These are phyloP conservation scores for Pseudogymnoascus sp. DNA, from an alignment of 2,329 filamentous ascomycete species.

Conservation along the genomic window DNA sequence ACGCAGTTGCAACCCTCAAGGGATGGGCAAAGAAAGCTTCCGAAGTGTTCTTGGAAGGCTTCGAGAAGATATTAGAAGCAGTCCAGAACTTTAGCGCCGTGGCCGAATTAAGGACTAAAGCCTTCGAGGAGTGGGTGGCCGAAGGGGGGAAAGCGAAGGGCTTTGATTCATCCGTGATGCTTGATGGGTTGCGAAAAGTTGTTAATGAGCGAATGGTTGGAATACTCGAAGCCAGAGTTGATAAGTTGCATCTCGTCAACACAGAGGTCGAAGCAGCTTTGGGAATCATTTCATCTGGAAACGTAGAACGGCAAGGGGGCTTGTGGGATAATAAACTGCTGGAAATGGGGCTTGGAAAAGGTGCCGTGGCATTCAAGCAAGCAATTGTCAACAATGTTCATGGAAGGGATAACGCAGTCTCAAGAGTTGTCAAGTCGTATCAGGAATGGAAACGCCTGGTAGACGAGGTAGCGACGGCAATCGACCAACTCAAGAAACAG, in stretches of 20 bases:
- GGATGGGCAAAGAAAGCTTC: conserved; percentile 56
- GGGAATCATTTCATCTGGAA: conserved; percentile 47
- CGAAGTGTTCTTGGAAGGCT: conserved; percentile 50
- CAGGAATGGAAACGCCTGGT: conserved; percentile 65
- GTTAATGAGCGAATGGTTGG: conserved; percentile 60
- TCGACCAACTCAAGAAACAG: conserved; percentile 56
- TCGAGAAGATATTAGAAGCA: conserved; percentile 49
- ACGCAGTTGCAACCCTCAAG: conserved; percentile 51
- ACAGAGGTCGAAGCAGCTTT: conserved; percentile 55
- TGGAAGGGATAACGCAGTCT: conserved; percentile 61
- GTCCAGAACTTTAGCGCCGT: conserved; percentile 60
- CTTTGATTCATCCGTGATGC: conserved; percentile 58
- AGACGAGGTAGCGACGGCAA: conserved; percentile 53
- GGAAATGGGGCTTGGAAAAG: conserved; percentile 55
- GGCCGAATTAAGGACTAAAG: conserved; percentile 57
- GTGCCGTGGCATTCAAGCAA: conserved; percentile 59
- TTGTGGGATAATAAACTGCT: conserved; percentile 62
- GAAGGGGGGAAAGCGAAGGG: conserved; percentile 56
- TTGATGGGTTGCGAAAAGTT: conserved; percentile 57
- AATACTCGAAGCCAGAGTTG: conserved; percentile 54
- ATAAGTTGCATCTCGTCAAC: conserved; percentile 56
- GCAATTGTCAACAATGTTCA: conserved; percentile 60
- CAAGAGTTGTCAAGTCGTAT: conserved; percentile 54
- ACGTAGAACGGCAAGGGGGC: conserved; percentile 41
- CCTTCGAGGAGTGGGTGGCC: conserved; percentile 68